Conservation (phyloP, 306 rosid genomes). For the Leucaena leucocephala region DNA sequence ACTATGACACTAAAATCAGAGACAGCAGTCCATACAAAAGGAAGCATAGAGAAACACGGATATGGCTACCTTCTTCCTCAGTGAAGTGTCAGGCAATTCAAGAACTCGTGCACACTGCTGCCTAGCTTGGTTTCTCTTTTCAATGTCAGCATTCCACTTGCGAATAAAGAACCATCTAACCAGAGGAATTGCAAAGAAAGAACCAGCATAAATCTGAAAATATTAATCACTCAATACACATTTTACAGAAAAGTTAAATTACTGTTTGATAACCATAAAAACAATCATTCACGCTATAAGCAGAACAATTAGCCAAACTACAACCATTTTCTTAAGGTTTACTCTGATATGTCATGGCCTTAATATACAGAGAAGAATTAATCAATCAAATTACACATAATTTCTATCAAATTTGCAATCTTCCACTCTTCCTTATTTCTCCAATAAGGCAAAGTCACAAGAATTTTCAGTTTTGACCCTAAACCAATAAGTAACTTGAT, state of each 20-base stretch:
- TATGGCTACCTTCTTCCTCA: constrained; percentile 78
- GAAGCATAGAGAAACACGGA: constrained; percentile 20
- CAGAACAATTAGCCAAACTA: constrained; percentile 25
- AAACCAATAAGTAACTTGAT: constrained; percentile 18
- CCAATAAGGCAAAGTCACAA: constrained; percentile 7
- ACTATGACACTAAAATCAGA: constrained; percentile 14
- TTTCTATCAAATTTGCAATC: neutral
- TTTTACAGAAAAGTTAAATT: constrained; percentile 21
- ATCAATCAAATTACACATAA: constrained; percentile 1
- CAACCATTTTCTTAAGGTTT: neutral
- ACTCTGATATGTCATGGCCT: constrained; percentile 18
- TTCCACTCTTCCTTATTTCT: neutral
- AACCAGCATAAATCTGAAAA: constrained; percentile 93
- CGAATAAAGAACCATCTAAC: constrained; percentile 75
- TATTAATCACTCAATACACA: constrained; percentile 30
- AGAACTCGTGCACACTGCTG: constrained; percentile 69
- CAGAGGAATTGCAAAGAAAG: constrained; percentile 97
- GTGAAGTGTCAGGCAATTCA: constrained; percentile 78
- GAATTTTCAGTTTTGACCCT: constrained; percentile 12
- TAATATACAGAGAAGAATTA: constrained; percentile 17
- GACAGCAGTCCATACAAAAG: constrained; percentile 20
- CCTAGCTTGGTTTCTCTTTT: constrained; percentile 82
- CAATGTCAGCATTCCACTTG: constrained; percentile 72
- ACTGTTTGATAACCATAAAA: constrained; percentile 15
- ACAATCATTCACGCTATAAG: constrained; percentile 20